Base-by-base conservation (phyloP, 257 asterid genomes). In the Ilex asprella region DNA sequence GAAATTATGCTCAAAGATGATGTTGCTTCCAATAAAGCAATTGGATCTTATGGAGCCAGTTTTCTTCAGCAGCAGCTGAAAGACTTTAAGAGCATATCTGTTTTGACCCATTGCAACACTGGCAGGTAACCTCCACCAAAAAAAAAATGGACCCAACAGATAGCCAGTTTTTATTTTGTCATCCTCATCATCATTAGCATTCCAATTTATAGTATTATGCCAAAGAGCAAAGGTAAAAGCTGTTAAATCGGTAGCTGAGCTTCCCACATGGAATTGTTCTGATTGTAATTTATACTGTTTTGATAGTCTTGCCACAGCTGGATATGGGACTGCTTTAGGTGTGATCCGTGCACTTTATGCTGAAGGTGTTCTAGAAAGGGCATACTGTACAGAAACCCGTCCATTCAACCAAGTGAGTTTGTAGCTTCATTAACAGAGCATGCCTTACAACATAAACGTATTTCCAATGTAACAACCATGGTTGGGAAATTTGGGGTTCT, bases 241-340 rank as follows among this genome's bases (percentile, higher is more conserved):
- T 0, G 16, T 3, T 49, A 4, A 15, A 49, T 3, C 54, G 3
- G 14, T 12, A 49, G 63, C 57, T 57, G 57, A 41, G 50, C 47
- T 60, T 39, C 62, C 65, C 49, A 30, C 29, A 29, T 53, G 39
- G 57, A 70, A 60, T 47, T 55, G 60, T 66, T 75, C 63, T 70
- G 58, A 65, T 47, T 64, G 65, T 64, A 67, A 7, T 15, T 30
- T 65, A 12, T 31, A 31, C 66, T 73, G 51, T 68, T 59, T 65
- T 30, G 27, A 67, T 70, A 92, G 97, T 65, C 88, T 92, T 58
- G 98, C 98, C 51, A 92, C 98, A 54, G 97, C 97, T 76, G 98
- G 98, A 73, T 92, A 86, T 81, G 98, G 98, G 76, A 92, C 98
- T 72, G 98, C 99, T 75, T 71, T 92, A 35, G 99, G 99, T 16